Evolutionary conservation across 768 basidiomycete species (phyloP).

Genomic region (Mycena chlorophos): DNA sequence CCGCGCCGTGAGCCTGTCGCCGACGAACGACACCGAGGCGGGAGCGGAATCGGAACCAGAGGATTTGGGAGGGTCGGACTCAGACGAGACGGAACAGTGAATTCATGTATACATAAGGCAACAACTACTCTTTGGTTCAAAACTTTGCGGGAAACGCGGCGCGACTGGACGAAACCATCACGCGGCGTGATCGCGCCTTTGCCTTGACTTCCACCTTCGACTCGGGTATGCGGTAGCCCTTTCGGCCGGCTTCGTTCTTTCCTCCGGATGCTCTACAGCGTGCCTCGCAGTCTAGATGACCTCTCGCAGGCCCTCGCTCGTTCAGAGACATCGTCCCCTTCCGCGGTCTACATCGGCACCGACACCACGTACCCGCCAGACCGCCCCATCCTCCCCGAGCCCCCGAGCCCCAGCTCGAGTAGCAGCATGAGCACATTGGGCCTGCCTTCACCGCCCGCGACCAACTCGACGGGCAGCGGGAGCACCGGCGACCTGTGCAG

Average conservation of each 20-base stretch:
- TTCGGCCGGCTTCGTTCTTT: not conserved
- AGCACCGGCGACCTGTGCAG: slow-evolving; percentile 64
- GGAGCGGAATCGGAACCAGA: not conserved
- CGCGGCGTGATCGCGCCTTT: too few relatives aligned
- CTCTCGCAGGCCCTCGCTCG: slow-evolving; percentile 44
- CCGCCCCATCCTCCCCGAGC: slow-evolving; percentile 70
- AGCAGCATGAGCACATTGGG: slow-evolving; percentile 56
- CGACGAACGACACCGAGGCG: not conserved
- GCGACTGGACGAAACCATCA: too few relatives aligned
- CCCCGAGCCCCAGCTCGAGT: slow-evolving; percentile 59
- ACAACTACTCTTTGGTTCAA: too few relatives aligned
- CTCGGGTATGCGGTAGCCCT: slow-evolving; percentile 15
- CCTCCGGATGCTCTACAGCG: slow-evolving; percentile 19
- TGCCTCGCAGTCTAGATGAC: slow-evolving; percentile 41
- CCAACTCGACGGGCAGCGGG: slow-evolving; percentile 82
- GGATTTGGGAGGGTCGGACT: not conserved
- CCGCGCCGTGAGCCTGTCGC: not conserved
- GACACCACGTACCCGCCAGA: slow-evolving; percentile 37
- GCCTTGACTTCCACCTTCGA: too few relatives aligned
- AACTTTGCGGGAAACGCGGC: too few relatives aligned
- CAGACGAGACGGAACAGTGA: not conserved
- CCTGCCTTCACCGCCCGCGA: slow-evolving; percentile 80
- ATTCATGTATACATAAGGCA: too few relatives aligned
- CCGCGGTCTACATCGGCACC: slow-evolving; percentile 58
- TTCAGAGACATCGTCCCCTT: slow-evolving; percentile 54